Evolutionary conservation across 192 early-diverging fungal genomes (phyloP), one percentile per base, ranked within the genome.

Genomic region (Globomyces pollinis-pini): DNA sequence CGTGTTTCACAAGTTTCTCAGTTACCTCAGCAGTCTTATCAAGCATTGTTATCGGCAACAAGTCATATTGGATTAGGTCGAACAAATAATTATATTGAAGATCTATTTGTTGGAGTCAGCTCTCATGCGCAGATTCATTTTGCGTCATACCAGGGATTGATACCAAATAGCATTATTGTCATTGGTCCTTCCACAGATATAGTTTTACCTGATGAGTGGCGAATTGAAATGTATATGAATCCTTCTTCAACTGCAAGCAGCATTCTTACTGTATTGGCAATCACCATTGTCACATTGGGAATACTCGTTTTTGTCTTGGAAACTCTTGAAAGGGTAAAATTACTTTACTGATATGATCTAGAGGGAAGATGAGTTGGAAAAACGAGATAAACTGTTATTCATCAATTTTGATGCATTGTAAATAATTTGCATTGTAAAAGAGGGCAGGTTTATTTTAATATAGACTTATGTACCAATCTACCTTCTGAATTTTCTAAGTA

Each of bases 341-440:
- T 23, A 16, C 7, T 59, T 38, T 28, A 59, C 21, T 53, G n/a
- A n/a, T n/a, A n/a, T n/a, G n/a, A n/a, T n/a, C 12, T 56, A 85
- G 75, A 72, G 88, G 38, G 90, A 91, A 42, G 93, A 96, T 61
- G 76, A 81, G 62, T 62, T 73, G 20, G 90, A 96, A 65, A 77
- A 86, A 67, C 71, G 85, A 54, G 83, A 83, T 33, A 84, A 88
- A 1, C 65, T 90, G 38, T 88, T 90, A 61, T 79, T 85, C 32
- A 89, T 96, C 62, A 93, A 96, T 63, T 96, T 96, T 71, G 93
- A 96, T n/a, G n/a, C n/a, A n/a, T n/a, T n/a, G n/a, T n/a, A n/a
- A n/a, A n/a, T n/a, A n/a, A n/a, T n/a, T n/a, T n/a, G n/a, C n/a
- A n/a, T n/a, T n/a, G n/a, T n/a, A n/a, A n/a, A n/a, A n/a, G n/a